Conservation (phyloP, 129 eudicot genomes). For the Artemisia annua region DNA sequence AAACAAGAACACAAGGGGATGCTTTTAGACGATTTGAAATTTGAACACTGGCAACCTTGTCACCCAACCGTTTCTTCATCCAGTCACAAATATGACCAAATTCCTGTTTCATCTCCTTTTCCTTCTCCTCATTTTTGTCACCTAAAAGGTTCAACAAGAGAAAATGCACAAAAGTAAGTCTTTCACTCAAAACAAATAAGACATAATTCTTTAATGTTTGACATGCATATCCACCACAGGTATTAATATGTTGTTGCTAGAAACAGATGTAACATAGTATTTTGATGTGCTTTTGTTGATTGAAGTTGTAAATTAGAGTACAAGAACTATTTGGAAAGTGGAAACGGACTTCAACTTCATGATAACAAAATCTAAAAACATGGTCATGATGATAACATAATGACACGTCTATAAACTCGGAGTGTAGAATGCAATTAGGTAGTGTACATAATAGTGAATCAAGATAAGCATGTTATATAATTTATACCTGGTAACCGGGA, state of each 20-base stretch:
- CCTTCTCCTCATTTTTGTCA: slow-evolving; percentile 65
- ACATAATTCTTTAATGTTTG: no score
- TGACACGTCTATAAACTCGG: no score
- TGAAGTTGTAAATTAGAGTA: no score
- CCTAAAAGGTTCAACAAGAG: slow-evolving; percentile 17
- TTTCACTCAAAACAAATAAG: neutral
- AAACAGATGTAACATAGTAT: no score
- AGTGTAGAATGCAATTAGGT: neutral
- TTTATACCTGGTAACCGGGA: slow-evolving; percentile 40
- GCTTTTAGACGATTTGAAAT: slow-evolving; percentile 81
- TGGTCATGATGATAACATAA: no score
- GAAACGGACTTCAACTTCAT: no score
- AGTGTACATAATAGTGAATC: neutral
- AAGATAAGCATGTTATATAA: neutral
- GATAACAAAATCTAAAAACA: no score
- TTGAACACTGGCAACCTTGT: slow-evolving; percentile 89
- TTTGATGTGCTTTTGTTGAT: no score
- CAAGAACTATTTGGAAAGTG: no score
- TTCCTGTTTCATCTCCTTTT: slow-evolving; percentile 70
- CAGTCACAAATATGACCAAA: slow-evolving; percentile 53
- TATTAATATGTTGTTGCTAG: no score
- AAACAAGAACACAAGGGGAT: slow-evolving; percentile 91
- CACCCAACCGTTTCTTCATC: slow-evolving; percentile 59
- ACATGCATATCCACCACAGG: no score
- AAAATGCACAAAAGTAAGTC: neutral